A percentile compares a stretch with the other conserved stretches of the same genome.
These are phyloP conservation scores for Leccinum subgranulosum DNA, from an alignment of 768 basidiomycete genomes.

Conservation along the genomic window DNA sequence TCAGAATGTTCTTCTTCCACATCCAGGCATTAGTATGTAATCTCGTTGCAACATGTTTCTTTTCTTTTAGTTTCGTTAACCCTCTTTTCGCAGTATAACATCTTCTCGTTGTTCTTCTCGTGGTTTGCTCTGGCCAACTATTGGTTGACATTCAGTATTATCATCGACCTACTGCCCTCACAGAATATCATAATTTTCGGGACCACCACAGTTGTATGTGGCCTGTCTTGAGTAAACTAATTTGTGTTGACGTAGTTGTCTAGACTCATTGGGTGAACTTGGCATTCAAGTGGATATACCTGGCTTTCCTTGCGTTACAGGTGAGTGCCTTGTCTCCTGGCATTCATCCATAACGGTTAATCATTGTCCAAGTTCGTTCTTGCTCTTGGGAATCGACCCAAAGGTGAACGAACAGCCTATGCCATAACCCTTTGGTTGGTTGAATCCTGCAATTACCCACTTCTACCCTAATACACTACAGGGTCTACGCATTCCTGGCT, in stretches of 20 bases:
- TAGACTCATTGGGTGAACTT: slow-evolving; percentile 87
- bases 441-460: not conserved
- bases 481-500: slow-evolving; percentile 82
- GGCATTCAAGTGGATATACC: slow-evolving; percentile 81
- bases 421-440: slow-evolving; percentile 66
- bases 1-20: slow-evolving; percentile 97
- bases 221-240: slow-evolving; percentile 4
- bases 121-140: slow-evolving; percentile 94
- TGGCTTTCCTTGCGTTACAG: slow-evolving; percentile 80
- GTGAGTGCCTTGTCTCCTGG: slow-evolving; percentile 26
- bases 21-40: slow-evolving; percentile 79
- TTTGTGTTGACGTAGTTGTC: not conserved
- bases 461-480: slow-evolving; percentile 23
- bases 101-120: slow-evolving; percentile 81
- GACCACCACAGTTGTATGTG: slow-evolving; percentile 59
- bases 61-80: not conserved
- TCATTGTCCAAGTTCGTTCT: slow-evolving; percentile 51
- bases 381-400: slow-evolving; percentile 79
- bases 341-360: not conserved
- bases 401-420: slow-evolving; percentile 79
- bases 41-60: not conserved
- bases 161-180: slow-evolving; percentile 80
- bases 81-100: slow-evolving; percentile 59
- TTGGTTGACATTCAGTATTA: slow-evolving; percentile 95
- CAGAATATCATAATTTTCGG: slow-evolving; percentile 63